Conservation (phyloP, 176 grass and related monocot genomes). For the Ensete glaucum region DNA sequence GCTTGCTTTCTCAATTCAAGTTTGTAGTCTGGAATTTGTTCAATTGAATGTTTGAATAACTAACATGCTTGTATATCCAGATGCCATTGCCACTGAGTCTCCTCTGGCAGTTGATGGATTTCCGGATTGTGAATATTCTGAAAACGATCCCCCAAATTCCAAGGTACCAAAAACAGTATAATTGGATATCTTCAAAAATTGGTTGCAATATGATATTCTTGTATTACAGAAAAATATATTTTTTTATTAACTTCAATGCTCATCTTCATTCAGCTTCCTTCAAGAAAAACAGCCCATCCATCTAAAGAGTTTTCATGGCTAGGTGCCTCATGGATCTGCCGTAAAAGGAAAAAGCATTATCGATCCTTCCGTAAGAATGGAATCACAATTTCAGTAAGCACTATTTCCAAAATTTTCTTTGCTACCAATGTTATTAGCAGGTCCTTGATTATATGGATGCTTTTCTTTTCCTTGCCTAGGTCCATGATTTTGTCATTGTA, state of each 20-base stretch:
- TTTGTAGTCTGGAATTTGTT: neutral
- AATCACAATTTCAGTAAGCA: constrained; percentile 76
- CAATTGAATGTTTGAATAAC: neutral
- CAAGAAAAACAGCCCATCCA: constrained; percentile 19
- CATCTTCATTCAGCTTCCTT: constrained; percentile 37
- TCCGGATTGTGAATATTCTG: constrained; percentile 27
- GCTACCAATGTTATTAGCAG: neutral
- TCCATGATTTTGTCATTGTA: constrained; percentile 83
- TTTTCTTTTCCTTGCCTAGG: constrained; percentile 29
- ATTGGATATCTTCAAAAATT: neutral
- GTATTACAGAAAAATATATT: neutral
- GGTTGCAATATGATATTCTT: neutral
- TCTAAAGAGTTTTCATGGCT: constrained; percentile 61
- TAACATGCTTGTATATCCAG: constrained; percentile 1
- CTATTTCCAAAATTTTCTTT: neutral
- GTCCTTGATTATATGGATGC: constrained; percentile 14
- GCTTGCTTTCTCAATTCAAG: neutral
- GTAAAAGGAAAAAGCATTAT: constrained; percentile 68
- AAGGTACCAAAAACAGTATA: constrained; percentile 32
- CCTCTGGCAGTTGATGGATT: constrained; percentile 33
- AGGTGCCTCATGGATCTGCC: constrained; percentile 53
- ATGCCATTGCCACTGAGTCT: constrained; percentile 15
- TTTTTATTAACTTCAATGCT: constrained; percentile 10
- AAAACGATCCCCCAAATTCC: constrained; percentile 28
- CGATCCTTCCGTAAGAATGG: constrained; percentile 61